phyloP scores from a whole-genome alignment of 306 rosid species.

The Betula pendula region DNA sequence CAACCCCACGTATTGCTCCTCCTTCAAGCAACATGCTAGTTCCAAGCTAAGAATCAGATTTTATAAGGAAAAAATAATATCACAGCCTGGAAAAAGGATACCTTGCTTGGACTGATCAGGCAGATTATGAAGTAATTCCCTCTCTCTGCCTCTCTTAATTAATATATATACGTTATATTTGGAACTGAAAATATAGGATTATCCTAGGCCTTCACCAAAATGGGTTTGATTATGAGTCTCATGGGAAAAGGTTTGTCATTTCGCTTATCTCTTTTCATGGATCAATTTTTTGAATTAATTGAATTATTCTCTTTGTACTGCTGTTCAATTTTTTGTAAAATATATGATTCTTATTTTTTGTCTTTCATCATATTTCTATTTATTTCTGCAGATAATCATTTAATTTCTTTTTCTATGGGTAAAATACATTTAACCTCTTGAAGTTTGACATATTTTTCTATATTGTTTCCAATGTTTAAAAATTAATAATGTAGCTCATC shows the following conservation, averaged over 20 bases:
- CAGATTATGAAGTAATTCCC: conserved; percentile 5
- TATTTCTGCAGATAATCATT: not conserved
- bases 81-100: no score
- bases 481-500: no score
- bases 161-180: conserved; percentile 16
- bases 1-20: not conserved
- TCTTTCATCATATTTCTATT: not conserved
- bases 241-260: conserved; percentile 46
- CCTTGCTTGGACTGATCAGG: conserved; percentile 49
- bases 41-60: conserved; percentile 49
- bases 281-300: not conserved
- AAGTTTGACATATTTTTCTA: no score
- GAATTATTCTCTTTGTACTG: not conserved
- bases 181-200: not conserved
- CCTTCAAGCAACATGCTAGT: conserved; percentile 18
- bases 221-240: conserved; percentile 53
- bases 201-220: no score
- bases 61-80: conserved; percentile 3
- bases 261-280: not conserved
- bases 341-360: not conserved
- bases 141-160: conserved; percentile 15
- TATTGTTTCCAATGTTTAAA: no score
- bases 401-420: not conserved
- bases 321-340: not conserved
- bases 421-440: no score